phyloP scores from a whole-genome alignment of 129 eudicot species.

The Apium graveolens region DNA sequence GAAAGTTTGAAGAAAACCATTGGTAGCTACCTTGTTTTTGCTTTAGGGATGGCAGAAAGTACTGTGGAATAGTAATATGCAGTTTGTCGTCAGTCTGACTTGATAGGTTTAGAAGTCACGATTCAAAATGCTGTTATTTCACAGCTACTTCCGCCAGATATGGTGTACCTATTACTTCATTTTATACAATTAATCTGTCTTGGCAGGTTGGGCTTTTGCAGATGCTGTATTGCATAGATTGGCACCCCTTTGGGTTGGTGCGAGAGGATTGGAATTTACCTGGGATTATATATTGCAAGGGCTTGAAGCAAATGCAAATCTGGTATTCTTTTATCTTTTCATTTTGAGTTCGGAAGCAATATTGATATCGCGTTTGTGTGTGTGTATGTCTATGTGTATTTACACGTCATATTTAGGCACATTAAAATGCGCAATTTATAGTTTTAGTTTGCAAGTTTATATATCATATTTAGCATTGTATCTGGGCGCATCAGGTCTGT shows the following conservation, averaged over 20 bases:
- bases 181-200: not conserved
- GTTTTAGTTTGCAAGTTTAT: not conserved
- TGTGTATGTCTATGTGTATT: not conserved
- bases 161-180: not conserved
- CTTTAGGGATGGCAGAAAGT: not conserved
- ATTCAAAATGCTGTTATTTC: not conserved
- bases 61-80: not conserved
- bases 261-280: slow-evolving; percentile 93
- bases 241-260: slow-evolving; percentile 99
- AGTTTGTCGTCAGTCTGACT: not conserved
- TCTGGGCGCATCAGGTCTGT: not conserved
- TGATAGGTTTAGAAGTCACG: not conserved
- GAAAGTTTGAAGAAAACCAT: not conserved
- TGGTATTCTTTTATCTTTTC: slow-evolving; percentile 36
- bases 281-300: slow-evolving; percentile 97
- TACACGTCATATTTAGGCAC: not conserved
- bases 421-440: not conserved
- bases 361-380: not conserved
- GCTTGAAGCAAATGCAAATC: slow-evolving; percentile 96
- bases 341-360: not conserved
- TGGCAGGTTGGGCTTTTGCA: slow-evolving; percentile 98
- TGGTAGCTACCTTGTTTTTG: not conserved
- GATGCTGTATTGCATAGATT: slow-evolving; percentile 90
- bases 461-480: not conserved
- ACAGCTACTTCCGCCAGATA: not conserved